Conservation (phyloP, 148 eudicot genomes). For the Heliamphora exappendiculata region DNA sequence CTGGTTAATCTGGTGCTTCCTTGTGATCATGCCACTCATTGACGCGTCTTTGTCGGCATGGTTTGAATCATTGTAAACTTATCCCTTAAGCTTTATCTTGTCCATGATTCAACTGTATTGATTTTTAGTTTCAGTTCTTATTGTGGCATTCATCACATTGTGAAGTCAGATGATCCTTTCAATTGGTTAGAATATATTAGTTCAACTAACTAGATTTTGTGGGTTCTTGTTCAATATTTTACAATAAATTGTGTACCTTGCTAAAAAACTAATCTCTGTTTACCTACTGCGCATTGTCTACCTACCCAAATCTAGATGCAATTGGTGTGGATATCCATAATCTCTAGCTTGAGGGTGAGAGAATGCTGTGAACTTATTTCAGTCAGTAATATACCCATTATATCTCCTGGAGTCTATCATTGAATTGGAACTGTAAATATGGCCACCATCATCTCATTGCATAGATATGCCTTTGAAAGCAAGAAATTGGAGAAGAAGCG, state of each 20-base stretch:
- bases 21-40: not conserved
- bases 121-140: not conserved
- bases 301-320: not conserved
- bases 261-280: too few relatives aligned
- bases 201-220: too few relatives aligned
- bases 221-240: too few relatives aligned
- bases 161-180: not conserved
- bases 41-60: not conserved
- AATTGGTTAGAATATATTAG: not conserved
- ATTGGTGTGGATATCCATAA: not conserved
- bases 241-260: too few relatives aligned
- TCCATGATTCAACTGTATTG: not conserved
- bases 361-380: not conserved
- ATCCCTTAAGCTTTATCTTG: too few relatives aligned
- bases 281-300: not conserved
- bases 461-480: too few relatives aligned
- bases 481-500: too few relatives aligned
- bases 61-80: not conserved
- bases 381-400: not conserved
- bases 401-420: not conserved
- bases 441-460: too few relatives aligned
- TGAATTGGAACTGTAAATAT: too few relatives aligned
- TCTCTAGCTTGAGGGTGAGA: not conserved
- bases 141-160: not conserved
- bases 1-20: too few relatives aligned